Evolutionary conservation across 805 yeast species (phyloP), one percentile per base, ranked within the genome.

Genomic region (Trichomonascus vanleenenianus): DNA sequence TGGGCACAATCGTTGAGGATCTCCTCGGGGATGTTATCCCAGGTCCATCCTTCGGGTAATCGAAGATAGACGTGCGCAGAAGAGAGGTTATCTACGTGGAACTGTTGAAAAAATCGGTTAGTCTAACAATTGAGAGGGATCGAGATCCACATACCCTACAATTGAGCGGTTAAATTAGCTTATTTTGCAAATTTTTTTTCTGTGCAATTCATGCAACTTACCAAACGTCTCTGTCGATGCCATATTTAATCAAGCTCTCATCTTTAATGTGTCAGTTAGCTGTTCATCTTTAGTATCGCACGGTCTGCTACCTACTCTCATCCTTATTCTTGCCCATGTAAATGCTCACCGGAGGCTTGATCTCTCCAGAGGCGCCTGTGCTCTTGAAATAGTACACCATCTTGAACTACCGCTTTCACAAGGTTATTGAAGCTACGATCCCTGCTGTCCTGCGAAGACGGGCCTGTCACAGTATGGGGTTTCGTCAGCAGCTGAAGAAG

Each of bases 61-160:
- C 85, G 73, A 22, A 83, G 64, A 55, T 85, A 85, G 8, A 85
- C 72, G 59, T 85, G 95, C 0, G 89, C 93, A 38, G 87, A 79
- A 3, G 87, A 80, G 40, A 78, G 68, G 52, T 80, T 81, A 53
- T 83, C 89, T 6, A 82, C 87, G 61, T 84, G 94, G 57, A 85
- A 85, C 70, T 58, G 45, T 7, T 12, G 19, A 14, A 15, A n/a
- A n/a, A n/a, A n/a, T n/a, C n/a, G 14, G 33, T 39, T 11, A 30
- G 30, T 19, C 25, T 19, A n/a, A n/a, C n/a, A n/a, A n/a, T n/a
- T n/a, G n/a, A n/a, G n/a, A n/a, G n/a, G n/a, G 38, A 7, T 8
- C n/a, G 16, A 27, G 38, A 11, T 11, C 14, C 42, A 16, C 25
- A 22, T 22, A 22, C 27, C 27, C 27, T 22, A 22, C 8, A 22